A percentile compares a stretch with the other conserved stretches of the same genome.
Evolutionary conservation across 73 alveolate genomes (phyloP).

Genomic region (Symbiodinium pilosum): DNA sequence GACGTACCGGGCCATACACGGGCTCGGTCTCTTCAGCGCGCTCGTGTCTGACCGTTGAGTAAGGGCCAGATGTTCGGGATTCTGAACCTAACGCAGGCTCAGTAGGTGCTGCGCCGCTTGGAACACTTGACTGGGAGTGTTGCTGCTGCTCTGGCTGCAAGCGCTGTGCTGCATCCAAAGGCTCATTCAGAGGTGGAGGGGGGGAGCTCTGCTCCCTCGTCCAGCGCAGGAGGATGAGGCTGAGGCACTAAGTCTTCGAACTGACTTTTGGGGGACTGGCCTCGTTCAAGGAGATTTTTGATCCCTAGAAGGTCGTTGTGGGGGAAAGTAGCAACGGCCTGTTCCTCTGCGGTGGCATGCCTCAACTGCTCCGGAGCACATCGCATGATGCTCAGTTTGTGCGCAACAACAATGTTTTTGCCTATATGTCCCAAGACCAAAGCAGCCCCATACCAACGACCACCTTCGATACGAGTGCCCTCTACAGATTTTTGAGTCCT

Average conservation of each 20-base stretch:
- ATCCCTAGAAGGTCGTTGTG: conserved; percentile 11
- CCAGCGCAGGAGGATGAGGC: not conserved
- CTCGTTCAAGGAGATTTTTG: not conserved
- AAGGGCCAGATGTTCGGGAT: not conserved
- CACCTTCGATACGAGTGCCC: not conserved
- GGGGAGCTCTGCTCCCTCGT: not conserved
- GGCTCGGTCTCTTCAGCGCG: not conserved
- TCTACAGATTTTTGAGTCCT: not conserved
- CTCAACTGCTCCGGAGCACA: conserved; percentile 30
- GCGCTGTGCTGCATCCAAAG: not conserved
- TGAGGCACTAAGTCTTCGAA: not conserved
- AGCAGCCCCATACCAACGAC: conserved; percentile 33
- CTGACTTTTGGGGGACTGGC: conserved; percentile 38
- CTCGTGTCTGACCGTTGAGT: not conserved
- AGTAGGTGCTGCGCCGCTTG: not conserved
- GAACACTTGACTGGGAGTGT: not conserved
- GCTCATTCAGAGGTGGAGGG: no score
- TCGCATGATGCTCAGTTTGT: not conserved
- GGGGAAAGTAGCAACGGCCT: not conserved
- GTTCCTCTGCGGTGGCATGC: not conserved
- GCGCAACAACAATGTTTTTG: not conserved
- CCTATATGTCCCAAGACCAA: conserved; percentile 5
- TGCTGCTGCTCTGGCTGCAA: not conserved
- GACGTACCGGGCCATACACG: not conserved
- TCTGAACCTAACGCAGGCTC: no score